Evolutionary conservation across 2,329 filamentous ascomycete genomes (phyloP), one percentile per base, ranked within the genome.

Genomic region (Sporothrix euskadiensis): DNA sequence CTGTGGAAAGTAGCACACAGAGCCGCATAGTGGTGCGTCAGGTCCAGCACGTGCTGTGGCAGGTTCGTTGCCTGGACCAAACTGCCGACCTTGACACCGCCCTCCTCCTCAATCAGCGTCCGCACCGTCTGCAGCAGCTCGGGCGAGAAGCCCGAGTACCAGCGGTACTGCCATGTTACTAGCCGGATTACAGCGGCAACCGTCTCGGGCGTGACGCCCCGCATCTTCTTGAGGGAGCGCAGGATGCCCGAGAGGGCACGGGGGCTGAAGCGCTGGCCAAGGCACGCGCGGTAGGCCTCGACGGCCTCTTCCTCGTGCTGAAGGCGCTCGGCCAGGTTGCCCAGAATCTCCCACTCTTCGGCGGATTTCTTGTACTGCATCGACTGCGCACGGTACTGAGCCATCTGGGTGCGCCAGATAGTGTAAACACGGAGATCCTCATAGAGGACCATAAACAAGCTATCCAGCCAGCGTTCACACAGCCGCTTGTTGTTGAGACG

Each of bases 81-180:
- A 81, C 94, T 98, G 80, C 96, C 89, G 72, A 99, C 92, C 84
- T 99, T 99, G 81, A 99, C 93, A 0, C 95, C 95, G 74, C 96
- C 96, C 83, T 99, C 96, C 77, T 98, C 94, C 83, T 98, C 96
- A 80, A 99, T 99, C 77, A 99, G 86, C 77, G 93, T 94, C 75
- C 96, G 91, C 79, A 98, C 93, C 3, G 93, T 91, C 82, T 91
- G 93, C 71, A 99, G 88, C 59, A 99, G 87, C 76, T 94, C 91
- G 0, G 96, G 96, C 22, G 94, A 98, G 83, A 99, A 99, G 88
- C 99, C 96, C 73, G 94, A 98, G 84, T 99, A 99, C 96, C 96
- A 99, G 77, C 96, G 88, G 83, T 98, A 99, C 83, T 99, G 96
- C 96, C 96, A 99, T 14, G 95, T 96, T 47, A 98, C 93, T 57